A percentile compares a stretch with the other conserved stretches of the same genome.
Conservation (phyloP, 2,329 filamentous ascomycete genomes). For the Ceratocystis destructans region DNA sequence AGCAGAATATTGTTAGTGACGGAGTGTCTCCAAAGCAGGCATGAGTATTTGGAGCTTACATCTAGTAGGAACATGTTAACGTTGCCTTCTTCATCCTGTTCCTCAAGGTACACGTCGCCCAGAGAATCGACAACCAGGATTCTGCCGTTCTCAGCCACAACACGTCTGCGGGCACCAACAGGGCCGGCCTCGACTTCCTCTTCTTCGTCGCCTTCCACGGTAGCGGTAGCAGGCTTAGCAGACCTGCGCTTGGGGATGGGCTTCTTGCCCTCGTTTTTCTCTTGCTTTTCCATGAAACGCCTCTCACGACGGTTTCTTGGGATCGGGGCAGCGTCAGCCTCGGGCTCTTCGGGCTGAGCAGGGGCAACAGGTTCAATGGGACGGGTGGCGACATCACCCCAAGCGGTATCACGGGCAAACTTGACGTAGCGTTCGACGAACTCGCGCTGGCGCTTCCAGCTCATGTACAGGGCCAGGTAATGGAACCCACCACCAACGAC, state of each 20-base stretch:
- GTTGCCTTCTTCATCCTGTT: slow-evolving; percentile 75
- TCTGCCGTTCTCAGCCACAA: slow-evolving; percentile 91
- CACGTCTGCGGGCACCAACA: slow-evolving; percentile 67
- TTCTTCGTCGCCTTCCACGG: slow-evolving; percentile 30
- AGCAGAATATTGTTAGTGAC: slow-evolving; percentile 18
- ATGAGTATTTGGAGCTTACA: slow-evolving; percentile 38
- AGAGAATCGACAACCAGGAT: slow-evolving; percentile 80
- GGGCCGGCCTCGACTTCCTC: slow-evolving; percentile 44
- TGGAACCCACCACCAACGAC: slow-evolving; percentile 73
- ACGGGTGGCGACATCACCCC: slow-evolving; percentile 68
- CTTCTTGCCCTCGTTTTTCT: slow-evolving; percentile 54
- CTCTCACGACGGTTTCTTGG: slow-evolving; percentile 74
- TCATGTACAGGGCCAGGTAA: slow-evolving; percentile 72
- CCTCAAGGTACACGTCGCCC: slow-evolving; percentile 90
- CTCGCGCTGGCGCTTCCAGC: slow-evolving; percentile 78
- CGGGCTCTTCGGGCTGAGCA: slow-evolving; percentile 26
- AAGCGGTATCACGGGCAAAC: slow-evolving; percentile 75
- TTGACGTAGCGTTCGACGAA: slow-evolving; percentile 87
- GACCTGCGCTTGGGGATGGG: slow-evolving; percentile 31
- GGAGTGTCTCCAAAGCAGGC: not conserved
- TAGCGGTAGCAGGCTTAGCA: slow-evolving; percentile 24
- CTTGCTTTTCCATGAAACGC: slow-evolving; percentile 74
- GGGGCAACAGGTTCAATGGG: slow-evolving; percentile 26
- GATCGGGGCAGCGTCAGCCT: slow-evolving; percentile 37
- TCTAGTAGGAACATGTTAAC: slow-evolving; percentile 76